phyloP scores from a whole-genome alignment of 2,329 filamentous ascomycete species.

The Cordyceps farinosa region DNA sequence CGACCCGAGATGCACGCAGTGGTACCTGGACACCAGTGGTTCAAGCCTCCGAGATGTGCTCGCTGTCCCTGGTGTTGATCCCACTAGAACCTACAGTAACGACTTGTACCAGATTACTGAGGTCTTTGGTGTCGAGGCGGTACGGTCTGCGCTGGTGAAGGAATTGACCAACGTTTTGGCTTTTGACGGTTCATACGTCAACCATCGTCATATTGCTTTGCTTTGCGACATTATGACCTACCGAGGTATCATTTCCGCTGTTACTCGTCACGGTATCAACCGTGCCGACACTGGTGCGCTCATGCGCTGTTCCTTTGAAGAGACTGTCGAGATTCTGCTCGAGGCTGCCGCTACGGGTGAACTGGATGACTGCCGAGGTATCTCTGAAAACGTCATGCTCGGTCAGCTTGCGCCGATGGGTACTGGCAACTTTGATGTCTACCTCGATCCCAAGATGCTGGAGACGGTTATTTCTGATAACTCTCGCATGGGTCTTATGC shows the following conservation, averaged over 20 bases:
- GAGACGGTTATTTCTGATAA: constrained; percentile 94
- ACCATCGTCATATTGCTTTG: constrained; percentile 93
- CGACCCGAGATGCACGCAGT: constrained; percentile 77
- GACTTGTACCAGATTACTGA: constrained; percentile 92
- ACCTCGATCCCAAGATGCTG: constrained; percentile 91
- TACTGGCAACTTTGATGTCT: constrained; percentile 91
- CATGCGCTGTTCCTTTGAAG: constrained; percentile 99
- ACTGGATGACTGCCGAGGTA: constrained; percentile 94
- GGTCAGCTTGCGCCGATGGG: constrained; percentile 96
- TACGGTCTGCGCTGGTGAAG: constrained; percentile 77
- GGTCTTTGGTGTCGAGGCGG: constrained; percentile 94
- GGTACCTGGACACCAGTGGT: constrained; percentile 93
- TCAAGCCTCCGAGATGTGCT: constrained; percentile 82
- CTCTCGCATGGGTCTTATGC: constrained; percentile 77
- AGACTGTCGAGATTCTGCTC: constrained; percentile 96
- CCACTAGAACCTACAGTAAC: constrained; percentile 85
- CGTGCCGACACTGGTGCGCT: constrained; percentile 94
- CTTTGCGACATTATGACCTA: constrained; percentile 98
- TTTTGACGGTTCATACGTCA: constrained; percentile 99
- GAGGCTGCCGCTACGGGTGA: constrained; percentile 94
- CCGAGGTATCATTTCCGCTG: constrained; percentile 87
- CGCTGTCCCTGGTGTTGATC: constrained; percentile 81
- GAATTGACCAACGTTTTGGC: constrained; percentile 91
- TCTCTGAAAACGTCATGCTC: constrained; percentile 98
- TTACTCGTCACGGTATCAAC: constrained; percentile 98